Evolutionary conservation across 75 land plant genomes (phyloP), one percentile per base, ranked within the genome.

Genomic region (Cunninghamia lanceolata): DNA sequence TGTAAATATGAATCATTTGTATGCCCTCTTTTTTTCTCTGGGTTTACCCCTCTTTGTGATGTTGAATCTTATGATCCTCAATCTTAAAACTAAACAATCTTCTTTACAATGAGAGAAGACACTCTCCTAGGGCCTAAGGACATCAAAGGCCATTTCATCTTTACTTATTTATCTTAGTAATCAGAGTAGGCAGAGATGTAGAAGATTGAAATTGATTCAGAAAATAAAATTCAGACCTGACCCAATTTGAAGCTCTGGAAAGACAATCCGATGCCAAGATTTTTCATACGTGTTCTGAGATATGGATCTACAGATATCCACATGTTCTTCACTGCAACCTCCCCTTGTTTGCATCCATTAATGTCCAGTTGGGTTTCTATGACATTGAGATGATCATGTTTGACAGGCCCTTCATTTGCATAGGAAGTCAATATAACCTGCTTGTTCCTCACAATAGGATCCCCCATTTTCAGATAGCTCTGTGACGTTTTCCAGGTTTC

Each of bases 261-360:
- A 46, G 16, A 82, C 2, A 81, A 84, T 8, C 86, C 86, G 7
- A 35, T 85, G 30, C 87, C 47, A 6, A 6, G 34, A 13, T 84
- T 79, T 19, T 75, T 52, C 88, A 89, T 89, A 47, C 2, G 52
- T 35, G 53, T 25, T 4, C 88, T 82, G 9, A 81, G 86, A 73
- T 87, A 89, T 10, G 90, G 90, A 54, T 89, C 90, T 21, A 89
- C 88, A 34, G 88, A 89, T 28, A 89, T 70, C 75, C 45, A 85
- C 16, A 87, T 84, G 75, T 36, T 79, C 68, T 85, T 36, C 56
- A 87, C 63, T n/a, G 53, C 79, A 4, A 87, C 82, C 14, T 87
- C 88, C 3, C 68, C 32, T 13, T 84, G 80, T 5, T 86, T 84
- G n/a, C 74, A 52, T 9, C 82, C 70, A 19, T 36, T 85, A 7